Evolutionary conservation across 2,329 filamentous ascomycete species (phyloP), one percentile per base, ranked within the genome.

Genomic region (Cercospora zeae-maydis): DNA sequence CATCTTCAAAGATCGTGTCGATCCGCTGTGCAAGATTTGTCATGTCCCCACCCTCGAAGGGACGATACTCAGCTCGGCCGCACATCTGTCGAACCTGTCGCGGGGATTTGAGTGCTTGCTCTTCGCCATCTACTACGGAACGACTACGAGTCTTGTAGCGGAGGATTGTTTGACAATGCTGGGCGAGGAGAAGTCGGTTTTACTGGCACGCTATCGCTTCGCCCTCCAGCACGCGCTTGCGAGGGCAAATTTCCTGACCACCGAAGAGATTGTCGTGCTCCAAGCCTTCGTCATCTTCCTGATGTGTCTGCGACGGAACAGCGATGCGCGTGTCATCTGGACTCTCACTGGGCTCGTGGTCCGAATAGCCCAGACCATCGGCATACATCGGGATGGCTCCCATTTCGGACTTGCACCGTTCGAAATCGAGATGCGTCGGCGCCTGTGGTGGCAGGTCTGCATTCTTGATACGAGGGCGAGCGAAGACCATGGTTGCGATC

Each of bases 1-100:
- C 55, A 81, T 87, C 10, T 92, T 86, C 75, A 83, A 87, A 65
- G 87, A 91, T 67, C 91, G 90, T 58, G 88, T 92, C 8, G 88
- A 92, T 69, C 87, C 89, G 0, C 75, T 92, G 9, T 80, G 89
- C 69, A 92, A 91, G 72, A 80, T 92, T 11, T 72, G 92, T 7
- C 90, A 93, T 72, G 79, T 89, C 0, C 89, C 88, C 0, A 86
- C 86, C 2, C 83, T 87, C 73, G 84, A 85, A 62, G 81, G 82
- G 30, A 78, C 85, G 0, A 81, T 92, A 37, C 81, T 86, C 16
- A 81, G 85, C n/a, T 81, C 87, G 1, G 81, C 85, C 36, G 82
- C 81, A 39, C 84, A 86, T 59, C 78, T 87, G 16, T 81, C 85
- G 47, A 84, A 80, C 33, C 79, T 92, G 1, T 78, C 81, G 55